These are phyloP conservation scores for Silene latifolia DNA, from an alignment of 148 eudicot genomes.

Conservation along the genomic window DNA sequence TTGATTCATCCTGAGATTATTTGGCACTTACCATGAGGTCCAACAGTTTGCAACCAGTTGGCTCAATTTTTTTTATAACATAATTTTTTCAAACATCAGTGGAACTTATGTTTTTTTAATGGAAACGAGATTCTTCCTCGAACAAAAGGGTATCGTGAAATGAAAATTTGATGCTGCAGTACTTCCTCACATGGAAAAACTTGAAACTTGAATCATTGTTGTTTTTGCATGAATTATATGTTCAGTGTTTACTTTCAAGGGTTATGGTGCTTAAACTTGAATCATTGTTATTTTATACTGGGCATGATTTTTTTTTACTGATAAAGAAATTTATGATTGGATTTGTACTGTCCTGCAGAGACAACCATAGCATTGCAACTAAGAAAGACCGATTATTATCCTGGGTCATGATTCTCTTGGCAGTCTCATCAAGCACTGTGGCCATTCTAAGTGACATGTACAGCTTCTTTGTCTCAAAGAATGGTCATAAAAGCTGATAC, in stretches of 20 bases:
- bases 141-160: no score
- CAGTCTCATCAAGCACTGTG: constrained; percentile 68
- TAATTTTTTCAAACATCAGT: no score
- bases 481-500: constrained; percentile 22
- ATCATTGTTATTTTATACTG: background rate
- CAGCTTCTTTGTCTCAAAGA: constrained; percentile 34
- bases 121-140: no score
- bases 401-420: constrained; percentile 64
- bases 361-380: constrained; percentile 53
- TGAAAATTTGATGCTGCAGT: background rate
- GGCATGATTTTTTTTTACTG: no score
- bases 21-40: background rate
- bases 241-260: background rate
- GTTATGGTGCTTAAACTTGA: background rate
- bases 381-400: constrained; percentile 63
- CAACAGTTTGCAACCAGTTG: background rate
- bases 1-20: background rate
- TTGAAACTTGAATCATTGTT: background rate
- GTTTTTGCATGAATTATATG: background rate
- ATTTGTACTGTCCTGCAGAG: constrained; percentile 37
- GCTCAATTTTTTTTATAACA: background rate
- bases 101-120: no score
- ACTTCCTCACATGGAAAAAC: background rate
- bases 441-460: constrained; percentile 73
- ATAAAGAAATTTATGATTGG: background rate